phyloP scores from a whole-genome alignment of 106 monocot genomes.

The Posidonia australis region DNA sequence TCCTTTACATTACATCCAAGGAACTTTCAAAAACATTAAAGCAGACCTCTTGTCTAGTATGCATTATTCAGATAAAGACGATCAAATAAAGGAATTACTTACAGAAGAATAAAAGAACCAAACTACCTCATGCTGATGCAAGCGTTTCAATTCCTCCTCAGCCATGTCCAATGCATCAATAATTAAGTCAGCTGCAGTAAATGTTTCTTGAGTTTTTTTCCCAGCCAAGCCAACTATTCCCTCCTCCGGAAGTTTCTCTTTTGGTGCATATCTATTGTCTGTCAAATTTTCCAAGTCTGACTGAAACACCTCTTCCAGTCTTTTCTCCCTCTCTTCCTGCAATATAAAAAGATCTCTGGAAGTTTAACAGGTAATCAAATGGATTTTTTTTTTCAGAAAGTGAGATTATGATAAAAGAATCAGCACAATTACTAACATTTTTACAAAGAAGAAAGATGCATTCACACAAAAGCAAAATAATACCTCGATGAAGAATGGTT shows the following conservation, averaged over 20 bases:
- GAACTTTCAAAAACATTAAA: too few species aligned
- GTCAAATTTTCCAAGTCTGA: slow-evolving; percentile 48
- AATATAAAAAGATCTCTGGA: background rate
- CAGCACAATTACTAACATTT: background rate
- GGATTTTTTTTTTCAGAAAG: background rate
- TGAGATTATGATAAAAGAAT: background rate
- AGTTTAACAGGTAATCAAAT: background rate
- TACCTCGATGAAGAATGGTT: slow-evolving; percentile 87
- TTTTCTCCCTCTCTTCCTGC: slow-evolving; percentile 95
- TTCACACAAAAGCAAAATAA: slow-evolving; percentile 4
- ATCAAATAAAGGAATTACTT: background rate
- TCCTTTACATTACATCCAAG: too few species aligned
- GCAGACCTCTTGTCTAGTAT: background rate
- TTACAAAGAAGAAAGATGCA: background rate
- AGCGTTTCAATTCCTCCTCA: slow-evolving; percentile 65
- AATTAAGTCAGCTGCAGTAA: slow-evolving; percentile 64
- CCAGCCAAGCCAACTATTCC: slow-evolving; percentile 71
- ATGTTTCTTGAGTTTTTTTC: slow-evolving; percentile 77
- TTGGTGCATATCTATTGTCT: slow-evolving; percentile 62
- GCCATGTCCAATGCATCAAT: slow-evolving; percentile 87
- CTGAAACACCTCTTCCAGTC: slow-evolving; percentile 73
- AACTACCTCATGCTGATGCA: slow-evolving; percentile 61
- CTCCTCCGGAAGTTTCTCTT: slow-evolving; percentile 73
- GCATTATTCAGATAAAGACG: background rate
- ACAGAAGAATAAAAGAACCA: background rate